Percentiles rank a stretch among this genome's conserved stretches.
Conservation (phyloP, 495 filamentous ascomycete species). For the Physcia stellaris region DNA sequence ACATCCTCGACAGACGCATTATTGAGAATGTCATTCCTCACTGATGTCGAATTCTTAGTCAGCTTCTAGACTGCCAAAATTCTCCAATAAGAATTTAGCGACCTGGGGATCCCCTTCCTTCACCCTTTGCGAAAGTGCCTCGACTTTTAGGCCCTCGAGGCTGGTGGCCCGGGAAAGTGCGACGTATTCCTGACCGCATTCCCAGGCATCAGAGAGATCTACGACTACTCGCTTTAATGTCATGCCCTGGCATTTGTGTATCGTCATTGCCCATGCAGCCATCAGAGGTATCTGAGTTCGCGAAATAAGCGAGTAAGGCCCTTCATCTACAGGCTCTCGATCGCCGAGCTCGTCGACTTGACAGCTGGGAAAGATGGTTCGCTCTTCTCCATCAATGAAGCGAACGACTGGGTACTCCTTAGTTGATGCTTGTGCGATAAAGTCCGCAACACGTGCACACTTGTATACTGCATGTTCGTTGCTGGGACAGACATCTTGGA, state of each 20-base stretch:
- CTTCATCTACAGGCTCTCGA: too few species aligned
- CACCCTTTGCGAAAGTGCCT: neutral
- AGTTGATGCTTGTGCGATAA: slow-evolving; percentile 9
- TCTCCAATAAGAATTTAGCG: neutral
- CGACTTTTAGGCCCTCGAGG: slow-evolving; percentile 41
- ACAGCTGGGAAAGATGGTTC: slow-evolving; percentile 34
- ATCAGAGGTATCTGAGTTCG: slow-evolving; percentile 67
- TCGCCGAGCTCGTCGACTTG: slow-evolving; percentile 32
- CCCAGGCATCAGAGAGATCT: slow-evolving; percentile 80
- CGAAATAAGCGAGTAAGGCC: slow-evolving; percentile 17
- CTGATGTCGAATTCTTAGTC: too few species aligned
- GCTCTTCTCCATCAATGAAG: slow-evolving; percentile 18
- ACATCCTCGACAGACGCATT: too few species aligned
- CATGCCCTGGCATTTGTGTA: slow-evolving; percentile 96
- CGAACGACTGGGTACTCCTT: slow-evolving; percentile 8
- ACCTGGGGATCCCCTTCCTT: neutral
- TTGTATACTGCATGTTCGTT: slow-evolving; percentile 13
- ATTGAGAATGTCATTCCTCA: too few species aligned
- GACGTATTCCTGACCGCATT: slow-evolving; percentile 84
- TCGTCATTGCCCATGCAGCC: slow-evolving; percentile 87
- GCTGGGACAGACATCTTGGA: slow-evolving; percentile 2
- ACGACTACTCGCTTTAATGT: slow-evolving; percentile 88
- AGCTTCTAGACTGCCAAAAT: slow-evolving; percentile 1
- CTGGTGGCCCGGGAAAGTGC: slow-evolving; percentile 61
- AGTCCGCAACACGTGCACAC: slow-evolving; percentile 18